phyloP scores from a whole-genome alignment of 371 early-diverging fungal species.

The Cokeromyces recurvatus region DNA sequence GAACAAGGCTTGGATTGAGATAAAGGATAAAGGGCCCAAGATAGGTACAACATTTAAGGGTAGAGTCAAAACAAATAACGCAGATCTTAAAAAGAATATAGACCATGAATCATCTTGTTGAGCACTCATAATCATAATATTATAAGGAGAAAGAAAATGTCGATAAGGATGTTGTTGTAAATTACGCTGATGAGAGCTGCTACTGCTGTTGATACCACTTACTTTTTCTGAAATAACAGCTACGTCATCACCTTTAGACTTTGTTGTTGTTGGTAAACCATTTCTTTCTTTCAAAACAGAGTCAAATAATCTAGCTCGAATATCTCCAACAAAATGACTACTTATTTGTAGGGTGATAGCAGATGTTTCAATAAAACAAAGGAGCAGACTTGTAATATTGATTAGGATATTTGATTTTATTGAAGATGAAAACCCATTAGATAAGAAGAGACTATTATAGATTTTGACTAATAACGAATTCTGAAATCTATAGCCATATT shows the following conservation, averaged over 20 bases:
- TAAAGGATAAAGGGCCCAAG: conserved; percentile 25
- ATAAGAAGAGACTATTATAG: conserved; percentile 1
- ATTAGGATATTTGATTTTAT: neutral
- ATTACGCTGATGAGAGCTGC: too few relatives aligned
- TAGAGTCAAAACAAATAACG: conserved; percentile 26
- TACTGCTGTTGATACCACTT: neutral
- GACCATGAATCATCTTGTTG: conserved; percentile 23
- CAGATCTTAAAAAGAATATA: conserved; percentile 18
- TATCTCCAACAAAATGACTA: conserved; percentile 22
- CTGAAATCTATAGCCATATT: conserved; percentile 27
- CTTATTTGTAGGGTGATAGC: conserved; percentile 19
- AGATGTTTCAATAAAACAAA: conserved; percentile 27
- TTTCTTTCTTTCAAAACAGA: conserved; percentile 24
- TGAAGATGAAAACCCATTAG: neutral
- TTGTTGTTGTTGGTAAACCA: conserved; percentile 7
- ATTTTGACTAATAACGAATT: neutral
- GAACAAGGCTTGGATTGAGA: conserved; percentile 32
- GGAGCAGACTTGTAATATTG: conserved; percentile 11
- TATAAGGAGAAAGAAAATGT: conserved; percentile 22
- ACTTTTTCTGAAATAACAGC: conserved; percentile 4
- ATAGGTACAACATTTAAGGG: conserved; percentile 35
- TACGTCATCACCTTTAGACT: neutral
- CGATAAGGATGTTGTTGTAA: neutral
- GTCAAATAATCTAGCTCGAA: conserved; percentile 33
- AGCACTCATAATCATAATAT: conserved; percentile 26